Percentiles rank a stretch among this genome's conserved stretches.
Conservation (phyloP, 495 filamentous ascomycete genomes). For the Talaromyces ruber region DNA sequence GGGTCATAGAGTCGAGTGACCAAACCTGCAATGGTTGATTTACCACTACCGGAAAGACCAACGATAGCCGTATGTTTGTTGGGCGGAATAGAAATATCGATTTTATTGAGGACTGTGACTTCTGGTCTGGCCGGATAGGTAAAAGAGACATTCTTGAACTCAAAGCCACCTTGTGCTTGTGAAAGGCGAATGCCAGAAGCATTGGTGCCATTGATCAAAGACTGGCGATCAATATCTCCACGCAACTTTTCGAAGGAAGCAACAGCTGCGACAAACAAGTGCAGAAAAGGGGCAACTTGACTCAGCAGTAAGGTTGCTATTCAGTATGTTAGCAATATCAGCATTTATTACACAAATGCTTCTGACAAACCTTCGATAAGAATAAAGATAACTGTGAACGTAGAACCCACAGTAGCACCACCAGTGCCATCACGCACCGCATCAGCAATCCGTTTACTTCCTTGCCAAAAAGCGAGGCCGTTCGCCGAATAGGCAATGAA, state of each 20-base stretch:
- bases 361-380: constrained; percentile 27
- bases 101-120: constrained; percentile 40
- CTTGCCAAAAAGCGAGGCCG: constrained; percentile 61
- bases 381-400: constrained; percentile 9
- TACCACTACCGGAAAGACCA: constrained; percentile 63
- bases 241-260: constrained; percentile 43
- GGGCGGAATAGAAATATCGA: constrained; percentile 44
- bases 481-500: constrained; percentile 59
- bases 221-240: constrained; percentile 41
- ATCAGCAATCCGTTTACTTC: constrained; percentile 42
- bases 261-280: constrained; percentile 48
- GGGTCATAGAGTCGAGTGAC: constrained; percentile 44
- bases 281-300: constrained; percentile 54
- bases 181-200: constrained; percentile 23
- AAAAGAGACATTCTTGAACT: constrained; percentile 49
- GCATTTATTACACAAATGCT: neutral
- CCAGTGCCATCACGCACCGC: constrained; percentile 24
- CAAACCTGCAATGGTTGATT: constrained; percentile 56
- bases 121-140: constrained; percentile 55
- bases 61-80: constrained; percentile 58
- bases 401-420: constrained; percentile 43
- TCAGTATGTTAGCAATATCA: constrained; percentile 7
- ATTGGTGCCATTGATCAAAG: constrained; percentile 39
- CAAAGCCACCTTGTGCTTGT: constrained; percentile 31
- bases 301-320: constrained; percentile 53